These are phyloP conservation scores for Sicyos edulis DNA, from an alignment of 306 rosid genomes.

Conservation along the genomic window DNA sequence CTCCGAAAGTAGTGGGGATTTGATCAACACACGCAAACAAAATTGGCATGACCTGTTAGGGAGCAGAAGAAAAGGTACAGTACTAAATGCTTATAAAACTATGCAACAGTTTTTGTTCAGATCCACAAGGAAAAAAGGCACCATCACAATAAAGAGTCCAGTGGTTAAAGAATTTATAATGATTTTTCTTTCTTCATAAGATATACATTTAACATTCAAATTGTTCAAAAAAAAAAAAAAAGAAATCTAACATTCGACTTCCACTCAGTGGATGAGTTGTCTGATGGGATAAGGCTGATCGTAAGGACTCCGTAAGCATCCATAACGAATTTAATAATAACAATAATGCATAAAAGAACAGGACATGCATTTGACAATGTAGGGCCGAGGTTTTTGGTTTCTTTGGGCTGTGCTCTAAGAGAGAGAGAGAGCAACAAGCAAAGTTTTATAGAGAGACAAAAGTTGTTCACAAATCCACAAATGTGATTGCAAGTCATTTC, in stretches of 20 bases:
- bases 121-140: constrained; percentile 12
- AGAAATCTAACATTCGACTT: constrained; percentile 10
- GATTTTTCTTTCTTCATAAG: not conserved
- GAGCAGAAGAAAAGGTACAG: constrained; percentile 12
- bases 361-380: not conserved
- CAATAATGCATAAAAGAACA: not conserved
- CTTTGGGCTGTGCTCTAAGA: constrained; percentile 1
- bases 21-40: not conserved
- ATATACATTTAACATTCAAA: too few relatives aligned
- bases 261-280: not conserved
- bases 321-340: constrained; percentile 4
- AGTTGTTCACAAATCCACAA: not conserved
- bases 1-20: constrained; percentile 11
- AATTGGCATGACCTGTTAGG: not conserved
- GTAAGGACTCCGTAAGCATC: not conserved
- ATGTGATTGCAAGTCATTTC: constrained; percentile 6
- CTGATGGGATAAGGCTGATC: constrained; percentile 8
- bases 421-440: not conserved
- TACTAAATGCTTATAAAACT: not conserved
- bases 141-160: not conserved
- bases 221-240: too few relatives aligned
- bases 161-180: not conserved
- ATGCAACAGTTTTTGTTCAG: not conserved
- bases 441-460: not conserved
- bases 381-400: constrained; percentile 15